phyloP scores from a whole-genome alignment of 805 yeast genomes.

The Debaryomyces hansenii region DNA sequence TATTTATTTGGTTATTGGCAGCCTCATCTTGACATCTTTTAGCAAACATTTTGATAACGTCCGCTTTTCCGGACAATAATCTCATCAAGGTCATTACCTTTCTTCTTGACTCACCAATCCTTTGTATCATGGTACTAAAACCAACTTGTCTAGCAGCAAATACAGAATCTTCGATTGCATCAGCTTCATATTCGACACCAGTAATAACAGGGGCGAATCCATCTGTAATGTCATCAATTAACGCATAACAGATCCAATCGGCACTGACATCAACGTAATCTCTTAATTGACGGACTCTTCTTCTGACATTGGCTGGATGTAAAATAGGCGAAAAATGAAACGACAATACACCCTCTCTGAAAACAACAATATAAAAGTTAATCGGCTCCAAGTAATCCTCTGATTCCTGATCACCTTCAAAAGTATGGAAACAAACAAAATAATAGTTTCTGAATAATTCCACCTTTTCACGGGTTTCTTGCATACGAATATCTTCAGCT shows the following conservation, averaged over 20 bases:
- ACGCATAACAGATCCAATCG: slow-evolving; percentile 81
- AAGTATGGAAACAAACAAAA: slow-evolving; percentile 95
- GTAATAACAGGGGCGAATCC: slow-evolving; percentile 81
- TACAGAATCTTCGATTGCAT: slow-evolving; percentile 81
- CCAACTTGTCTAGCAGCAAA: slow-evolving; percentile 76
- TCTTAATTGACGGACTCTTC: slow-evolving; percentile 77
- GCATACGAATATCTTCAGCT: slow-evolving; percentile 94
- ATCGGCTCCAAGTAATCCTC: slow-evolving; percentile 84
- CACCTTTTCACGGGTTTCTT: slow-evolving; percentile 96
- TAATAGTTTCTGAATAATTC: slow-evolving; percentile 88
- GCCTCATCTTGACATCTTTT: slow-evolving; percentile 86
- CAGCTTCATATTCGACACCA: slow-evolving; percentile 76
- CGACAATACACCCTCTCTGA: slow-evolving; percentile 57
- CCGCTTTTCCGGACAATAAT: slow-evolving; percentile 88
- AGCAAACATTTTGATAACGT: slow-evolving; percentile 93
- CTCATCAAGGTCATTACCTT: slow-evolving; percentile 93
- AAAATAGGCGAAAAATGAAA: slow-evolving; percentile 61
- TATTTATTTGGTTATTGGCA: slow-evolving; percentile 6
- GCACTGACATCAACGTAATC: slow-evolving; percentile 77
- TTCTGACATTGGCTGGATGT: slow-evolving; percentile 69
- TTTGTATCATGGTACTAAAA: slow-evolving; percentile 71
- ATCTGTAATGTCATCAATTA: slow-evolving; percentile 83
- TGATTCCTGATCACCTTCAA: slow-evolving; percentile 78
- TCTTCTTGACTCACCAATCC: slow-evolving; percentile 86
- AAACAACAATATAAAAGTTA: slow-evolving; percentile 67